Base-by-base conservation (phyloP, 441 rosid species). In the Eruca vesicaria region DNA sequence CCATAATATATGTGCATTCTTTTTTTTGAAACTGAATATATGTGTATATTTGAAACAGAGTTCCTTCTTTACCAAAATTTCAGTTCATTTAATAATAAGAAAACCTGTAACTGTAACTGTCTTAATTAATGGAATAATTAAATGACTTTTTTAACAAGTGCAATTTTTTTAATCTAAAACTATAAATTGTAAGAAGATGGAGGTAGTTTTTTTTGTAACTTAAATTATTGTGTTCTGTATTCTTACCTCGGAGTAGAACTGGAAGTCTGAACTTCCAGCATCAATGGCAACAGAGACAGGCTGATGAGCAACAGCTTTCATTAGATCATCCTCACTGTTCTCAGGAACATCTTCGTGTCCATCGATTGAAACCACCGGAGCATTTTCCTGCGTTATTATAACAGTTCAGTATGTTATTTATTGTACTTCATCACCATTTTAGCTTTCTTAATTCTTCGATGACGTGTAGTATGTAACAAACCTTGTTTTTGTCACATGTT, bases 221-320 rank as follows among this genome's bases (percentile, higher is more conserved):
- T 38, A 31, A 15, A 21, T 38, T 11, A 0, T n/a, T 61, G 20
- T 69, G 23, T 8, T 68, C 0, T 16, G 31, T 38, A 5, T 14
- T 9, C 11, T 77, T 69, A 23, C 73, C 79, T 78, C 82, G 12
- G 77, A 64, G 69, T 82, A 84, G 80, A 75, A 79, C 29, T 79
- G 85, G 55, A 84, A 78, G n/a, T 29, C 76, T 11, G 69, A 23
- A 1, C 78, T 79, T 6, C 84, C 78, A 36, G 85, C 89, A 79
- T 86, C 87, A 62, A 81, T 72, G 20, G 86, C 79, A 11, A 83
- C 86, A 1, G 82, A 80, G 2, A 43, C 79, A 4, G 84, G 90
- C 15, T 83, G 88, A 33, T 84, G 52, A 56, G 84, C 84, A 36
- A 81, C 86, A 1, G 78, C 88, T 78, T 79, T 84, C 68, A 83